Base-by-base conservation (phyloP, 208 protist genomes). In the Leishmania amazonensis region DNA sequence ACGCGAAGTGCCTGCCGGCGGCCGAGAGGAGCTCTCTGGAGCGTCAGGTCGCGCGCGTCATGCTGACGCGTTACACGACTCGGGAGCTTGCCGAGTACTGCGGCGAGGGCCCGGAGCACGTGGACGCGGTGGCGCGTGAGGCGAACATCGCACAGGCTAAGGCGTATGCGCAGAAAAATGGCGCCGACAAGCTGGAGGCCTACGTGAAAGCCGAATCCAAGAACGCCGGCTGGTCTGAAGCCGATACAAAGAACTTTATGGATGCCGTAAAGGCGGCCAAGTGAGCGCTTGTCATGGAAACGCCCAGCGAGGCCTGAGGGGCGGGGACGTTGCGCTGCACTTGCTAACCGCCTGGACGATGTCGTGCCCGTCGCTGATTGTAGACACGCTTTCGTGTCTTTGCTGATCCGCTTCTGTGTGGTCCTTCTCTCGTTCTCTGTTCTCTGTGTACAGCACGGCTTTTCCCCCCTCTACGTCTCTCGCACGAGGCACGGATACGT, bases 51-150 rank as follows among this genome's bases (percentile, higher is more conserved):
- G 90, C 87, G 35, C 94, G 95, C 40, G 85, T 96, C 35, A 65
- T 78, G 42, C 85, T 98, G n/a, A 98, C 95, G 28, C 91, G 92
- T 79, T 98, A 96, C 86, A 98, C 95, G 17, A 93, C 93, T 54
- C 91, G 94, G 51, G 95, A 98, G 88, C 95, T 98, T 45, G 91
- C 89, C 31, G 76, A 86, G 73, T 97, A 93, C 92, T 84, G 86
- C 65, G 91, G 90, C 17, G 92, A 96, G 54, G 95, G 95, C 47
- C 86, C 93, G 51, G 85, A 84, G 57, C 74, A 91, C 75, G 54
- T 96, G n/a, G 95, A 96, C 49, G 83, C 72, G 51, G 87, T 88
- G n/a, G 95, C 95, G 15, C 87, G 88, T 24, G 93, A 91, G 67
- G 86, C 88, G 45, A 98, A 96, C 79, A 81, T 98, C 42, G 85